A percentile compares a stretch with the other conserved stretches of the same genome.
Conservation (phyloP, 305 asterid species). For the Plantago lanceolata region DNA sequence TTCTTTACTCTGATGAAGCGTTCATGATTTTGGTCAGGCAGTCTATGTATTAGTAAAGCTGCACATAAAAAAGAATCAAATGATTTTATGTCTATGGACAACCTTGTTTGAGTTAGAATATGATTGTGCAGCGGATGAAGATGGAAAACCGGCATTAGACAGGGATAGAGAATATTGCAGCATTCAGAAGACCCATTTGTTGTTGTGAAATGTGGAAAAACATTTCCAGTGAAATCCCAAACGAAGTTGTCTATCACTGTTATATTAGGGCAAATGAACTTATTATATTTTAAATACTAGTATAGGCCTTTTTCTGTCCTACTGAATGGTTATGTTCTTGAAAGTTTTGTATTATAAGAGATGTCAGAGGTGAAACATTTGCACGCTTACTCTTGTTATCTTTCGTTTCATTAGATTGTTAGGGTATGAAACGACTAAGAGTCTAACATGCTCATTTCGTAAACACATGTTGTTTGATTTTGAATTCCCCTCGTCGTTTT, state of each 20-base stretch:
- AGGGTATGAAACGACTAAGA: neutral
- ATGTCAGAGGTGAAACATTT: neutral
- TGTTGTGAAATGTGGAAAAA: neutral
- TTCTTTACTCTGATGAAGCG: constrained; percentile 8
- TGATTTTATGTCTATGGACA: neutral
- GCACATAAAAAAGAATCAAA: too few species aligned
- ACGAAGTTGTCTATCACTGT: neutral
- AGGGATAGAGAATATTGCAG: neutral
- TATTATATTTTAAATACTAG: constrained; percentile 5
- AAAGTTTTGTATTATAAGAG: constrained; percentile 11
- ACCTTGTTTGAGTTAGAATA: neutral
- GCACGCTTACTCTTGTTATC: neutral
- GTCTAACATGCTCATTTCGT: too few species aligned
- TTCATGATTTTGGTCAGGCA: neutral
- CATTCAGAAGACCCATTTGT: constrained; percentile 1
- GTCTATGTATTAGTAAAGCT: neutral
- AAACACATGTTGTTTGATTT: too few species aligned
- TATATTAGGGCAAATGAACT: constrained; percentile 1
- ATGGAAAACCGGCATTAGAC: neutral
- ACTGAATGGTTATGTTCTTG: neutral
- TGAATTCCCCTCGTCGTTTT: too few species aligned
- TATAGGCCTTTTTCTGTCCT: neutral
- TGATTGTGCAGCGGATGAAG: neutral
- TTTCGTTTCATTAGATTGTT: neutral
- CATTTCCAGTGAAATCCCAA: constrained; percentile 5